phyloP scores from a whole-genome alignment of 495 filamentous ascomycete species.

The Hypoxylon fuscum region DNA sequence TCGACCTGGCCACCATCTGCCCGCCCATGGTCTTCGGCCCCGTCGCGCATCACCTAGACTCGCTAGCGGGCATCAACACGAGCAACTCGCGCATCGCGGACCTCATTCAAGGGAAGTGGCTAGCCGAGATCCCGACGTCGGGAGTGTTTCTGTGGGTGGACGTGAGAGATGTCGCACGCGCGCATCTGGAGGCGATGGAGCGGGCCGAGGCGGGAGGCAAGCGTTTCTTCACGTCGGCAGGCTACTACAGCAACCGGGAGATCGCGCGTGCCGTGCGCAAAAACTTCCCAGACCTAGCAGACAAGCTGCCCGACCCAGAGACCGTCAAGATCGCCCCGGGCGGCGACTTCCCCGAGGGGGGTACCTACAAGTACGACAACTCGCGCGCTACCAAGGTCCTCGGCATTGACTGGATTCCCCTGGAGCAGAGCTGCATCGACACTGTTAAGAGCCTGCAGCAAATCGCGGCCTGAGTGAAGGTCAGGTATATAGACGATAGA shows the following conservation, averaged over 20 bases:
- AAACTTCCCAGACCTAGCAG: slow-evolving; percentile 62
- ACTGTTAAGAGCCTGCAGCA: slow-evolving; percentile 63
- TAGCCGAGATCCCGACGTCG: slow-evolving; percentile 57
- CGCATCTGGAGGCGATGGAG: slow-evolving; percentile 64
- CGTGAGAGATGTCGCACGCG: slow-evolving; percentile 67
- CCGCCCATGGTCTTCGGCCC: slow-evolving; percentile 72
- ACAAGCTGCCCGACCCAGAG: slow-evolving; percentile 50
- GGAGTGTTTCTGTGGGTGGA: slow-evolving; percentile 61
- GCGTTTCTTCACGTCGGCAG: slow-evolving; percentile 63
- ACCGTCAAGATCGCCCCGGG: slow-evolving; percentile 17
- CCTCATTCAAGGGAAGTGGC: slow-evolving; percentile 67
- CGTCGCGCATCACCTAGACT: slow-evolving; percentile 50
- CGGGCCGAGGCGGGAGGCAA: slow-evolving; percentile 59
- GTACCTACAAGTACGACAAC: slow-evolving; percentile 62
- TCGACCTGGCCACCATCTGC: slow-evolving; percentile 72
- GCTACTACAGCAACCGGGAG: slow-evolving; percentile 57
- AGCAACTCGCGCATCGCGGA: slow-evolving; percentile 58
- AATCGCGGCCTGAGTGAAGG: slow-evolving; percentile 42
- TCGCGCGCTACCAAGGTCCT: slow-evolving; percentile 58
- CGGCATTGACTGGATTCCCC: slow-evolving; percentile 63
- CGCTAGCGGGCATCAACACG: slow-evolving; percentile 64
- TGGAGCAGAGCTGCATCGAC: slow-evolving; percentile 67
- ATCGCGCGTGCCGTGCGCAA: slow-evolving; percentile 58
- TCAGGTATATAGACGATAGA: background rate
- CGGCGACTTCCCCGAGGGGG: slow-evolving; percentile 47